Evolutionary conservation across 208 protist genomes (phyloP).

Genomic region (Wallacemonas sp.): DNA sequence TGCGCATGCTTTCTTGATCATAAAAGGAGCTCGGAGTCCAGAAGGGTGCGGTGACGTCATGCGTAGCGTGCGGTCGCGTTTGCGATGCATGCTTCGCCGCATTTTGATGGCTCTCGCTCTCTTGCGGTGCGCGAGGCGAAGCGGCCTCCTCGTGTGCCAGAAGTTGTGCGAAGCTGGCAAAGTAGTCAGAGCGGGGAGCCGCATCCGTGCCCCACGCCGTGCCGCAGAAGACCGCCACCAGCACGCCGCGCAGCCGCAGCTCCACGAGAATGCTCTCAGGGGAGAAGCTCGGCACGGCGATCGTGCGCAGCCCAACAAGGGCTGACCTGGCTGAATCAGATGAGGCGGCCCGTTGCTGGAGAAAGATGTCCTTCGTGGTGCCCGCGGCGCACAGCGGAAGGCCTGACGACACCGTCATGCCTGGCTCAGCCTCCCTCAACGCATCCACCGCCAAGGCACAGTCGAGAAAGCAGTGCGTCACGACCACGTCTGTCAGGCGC

Average conservation of each 20-base stretch:
- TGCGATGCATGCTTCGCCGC: not conserved
- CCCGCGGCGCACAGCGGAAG: conserved; percentile 21
- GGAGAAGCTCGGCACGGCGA: conserved; percentile 65
- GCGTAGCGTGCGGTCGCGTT: too few species aligned
- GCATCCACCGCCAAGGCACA: conserved; percentile 39
- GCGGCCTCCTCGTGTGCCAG: conserved; percentile 15
- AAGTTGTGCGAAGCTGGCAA: conserved; percentile 20
- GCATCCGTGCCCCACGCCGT: conserved; percentile 59
- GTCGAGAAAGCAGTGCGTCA: conserved; percentile 80
- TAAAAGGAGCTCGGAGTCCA: not conserved
- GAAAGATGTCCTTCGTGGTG: conserved; percentile 5
- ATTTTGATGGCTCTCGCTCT: not conserved
- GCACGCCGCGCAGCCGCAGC: conserved; percentile 29
- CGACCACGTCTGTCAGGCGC: conserved; percentile 35
- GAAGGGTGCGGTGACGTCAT: conserved; percentile 3
- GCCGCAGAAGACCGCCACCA: conserved; percentile 61
- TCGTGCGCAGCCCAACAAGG: conserved; percentile 27
- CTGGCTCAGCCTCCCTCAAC: conserved; percentile 29
- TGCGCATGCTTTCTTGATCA: conserved; percentile 13
- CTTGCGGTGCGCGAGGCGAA: not conserved
- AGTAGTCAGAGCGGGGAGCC: conserved; percentile 54
- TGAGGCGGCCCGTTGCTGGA: too few species aligned
- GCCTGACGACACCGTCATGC: conserved; percentile 27
- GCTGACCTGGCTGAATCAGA: too few species aligned
- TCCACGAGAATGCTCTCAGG: conserved; percentile 69